Evolutionary conservation across 1,284 basidiomycete genomes (phyloP), one percentile per base, ranked within the genome.

Genomic region (Malassezia pachydermatis): DNA sequence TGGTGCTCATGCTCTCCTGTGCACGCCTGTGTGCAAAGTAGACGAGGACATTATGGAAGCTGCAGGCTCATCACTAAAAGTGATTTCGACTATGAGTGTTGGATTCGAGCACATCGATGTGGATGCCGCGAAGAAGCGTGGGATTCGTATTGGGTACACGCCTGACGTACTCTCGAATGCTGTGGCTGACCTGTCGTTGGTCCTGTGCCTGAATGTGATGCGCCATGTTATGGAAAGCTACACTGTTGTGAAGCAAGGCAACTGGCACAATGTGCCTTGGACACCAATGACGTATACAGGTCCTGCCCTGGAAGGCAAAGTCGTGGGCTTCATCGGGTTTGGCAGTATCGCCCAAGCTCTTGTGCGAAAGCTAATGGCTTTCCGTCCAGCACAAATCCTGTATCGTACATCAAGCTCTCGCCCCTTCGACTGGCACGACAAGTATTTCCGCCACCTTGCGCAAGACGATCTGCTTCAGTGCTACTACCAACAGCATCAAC

Each of bases 271-370:
- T 36, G 79, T 79, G 47, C 78, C 78, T 4, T 95, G 88, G 86
- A 76, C 81, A 1, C 90, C 89, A 0, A 51, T 52, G 2, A 73
- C 76, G 9, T 80, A 87, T 58, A 85, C 82, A 58, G 88, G 87
- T 0, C 83, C 82, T 0, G 84, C 87, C 2, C 62, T 72, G 7
- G 28, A 59, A 60, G 63, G 62, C 72, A 51, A 83, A 48, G 89
- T 82, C 2, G 79, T 83, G 3, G 89, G 88, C 0, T 92, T 96
- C 75, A 75, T 95, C 25, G 90, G 92, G 7, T 95, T 95, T 63
- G 92, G 51, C 20, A 42, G 34, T 19, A 53, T 65, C 47, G 48
- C 51, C 14, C 63, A 63, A 46, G 46, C 47, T 1, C 33, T 61
- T 8, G 57, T 43, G 20, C 52, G 47, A 29, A 51, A 58, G 16